phyloP scores from a whole-genome alignment of 140 eudicot species.

The Senecio squalidus region DNA sequence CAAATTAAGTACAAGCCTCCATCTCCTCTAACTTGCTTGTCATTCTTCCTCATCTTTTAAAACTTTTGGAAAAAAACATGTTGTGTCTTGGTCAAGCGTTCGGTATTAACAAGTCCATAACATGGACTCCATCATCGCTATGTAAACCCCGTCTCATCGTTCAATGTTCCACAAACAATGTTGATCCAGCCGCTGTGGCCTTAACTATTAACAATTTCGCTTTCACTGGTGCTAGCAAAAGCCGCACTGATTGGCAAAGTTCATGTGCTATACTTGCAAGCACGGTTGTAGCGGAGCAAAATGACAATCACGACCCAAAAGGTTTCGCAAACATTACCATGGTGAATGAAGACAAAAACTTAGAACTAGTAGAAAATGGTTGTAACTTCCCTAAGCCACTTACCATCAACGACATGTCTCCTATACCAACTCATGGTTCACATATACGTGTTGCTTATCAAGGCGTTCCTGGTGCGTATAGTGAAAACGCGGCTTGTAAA shows the following conservation, averaged over 20 bases:
- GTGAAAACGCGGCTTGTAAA: constrained; percentile 48
- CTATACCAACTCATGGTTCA: constrained; percentile 38
- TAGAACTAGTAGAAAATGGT: not conserved
- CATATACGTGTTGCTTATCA: constrained; percentile 41
- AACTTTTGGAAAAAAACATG: not conserved
- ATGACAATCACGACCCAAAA: not conserved
- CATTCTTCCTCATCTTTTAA: not conserved
- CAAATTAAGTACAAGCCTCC: too few relatives aligned
- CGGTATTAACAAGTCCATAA: not conserved
- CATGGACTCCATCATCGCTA: not conserved
- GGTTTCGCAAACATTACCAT: not conserved
- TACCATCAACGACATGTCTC: constrained; percentile 16
- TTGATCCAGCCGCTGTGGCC: not conserved
- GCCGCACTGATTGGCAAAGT: constrained; percentile 18
- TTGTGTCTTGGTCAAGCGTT: not conserved
- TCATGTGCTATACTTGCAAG: constrained; percentile 14
- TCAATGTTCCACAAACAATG: not conserved
- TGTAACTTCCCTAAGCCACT: constrained; percentile 30
- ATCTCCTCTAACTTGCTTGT: too few relatives aligned
- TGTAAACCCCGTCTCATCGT: not conserved
- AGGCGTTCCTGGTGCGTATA: constrained; percentile 57
- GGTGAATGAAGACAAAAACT: constrained; percentile 16
- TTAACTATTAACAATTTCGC: not conserved
- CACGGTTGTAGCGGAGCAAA: not conserved
- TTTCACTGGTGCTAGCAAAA: not conserved